These are phyloP conservation scores for Kwoniella shandongensis DNA, from an alignment of 768 basidiomycete species.

Conservation along the genomic window DNA sequence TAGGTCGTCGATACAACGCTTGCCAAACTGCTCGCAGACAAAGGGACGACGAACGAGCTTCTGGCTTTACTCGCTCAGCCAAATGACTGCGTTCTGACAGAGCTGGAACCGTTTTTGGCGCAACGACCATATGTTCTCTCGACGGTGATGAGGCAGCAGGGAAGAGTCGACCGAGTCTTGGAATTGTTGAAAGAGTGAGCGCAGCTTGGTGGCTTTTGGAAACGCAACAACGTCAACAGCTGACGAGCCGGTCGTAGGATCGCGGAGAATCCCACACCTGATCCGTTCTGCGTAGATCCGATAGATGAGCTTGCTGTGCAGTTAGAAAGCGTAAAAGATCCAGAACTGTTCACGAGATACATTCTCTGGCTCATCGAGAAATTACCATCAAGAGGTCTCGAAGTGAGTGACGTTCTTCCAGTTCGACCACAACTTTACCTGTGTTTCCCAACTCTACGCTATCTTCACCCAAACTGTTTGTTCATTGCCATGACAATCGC, in stretches of 20 bases:
- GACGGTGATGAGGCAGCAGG: slow-evolving; percentile 62
- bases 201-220: neutral
- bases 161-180: slow-evolving; percentile 65
- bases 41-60: slow-evolving; percentile 65
- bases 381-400: slow-evolving; percentile 69
- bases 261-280: slow-evolving; percentile 66
- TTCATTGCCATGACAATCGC: too few species aligned
- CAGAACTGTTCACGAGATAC: slow-evolving; percentile 68
- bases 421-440: neutral
- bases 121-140: slow-evolving; percentile 66
- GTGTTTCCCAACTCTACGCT: neutral
- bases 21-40: slow-evolving; percentile 68
- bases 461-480: too few species aligned
- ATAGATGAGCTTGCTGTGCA: slow-evolving; percentile 63
- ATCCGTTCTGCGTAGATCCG: slow-evolving; percentile 67
- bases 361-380: slow-evolving; percentile 74
- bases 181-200: slow-evolving; percentile 69
- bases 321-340: slow-evolving; percentile 63
- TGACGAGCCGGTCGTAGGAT: slow-evolving; percentile 58
- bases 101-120: slow-evolving; percentile 65
- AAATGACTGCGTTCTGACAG: slow-evolving; percentile 61
- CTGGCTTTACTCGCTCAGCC: slow-evolving; percentile 62
- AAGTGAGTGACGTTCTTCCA: slow-evolving; percentile 57
- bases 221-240: neutral
- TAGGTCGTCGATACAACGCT: slow-evolving; percentile 80